These are phyloP conservation scores for Globisporangium nagaii DNA, from an alignment of 352 stramenopile genomes.

Conservation along the genomic window DNA sequence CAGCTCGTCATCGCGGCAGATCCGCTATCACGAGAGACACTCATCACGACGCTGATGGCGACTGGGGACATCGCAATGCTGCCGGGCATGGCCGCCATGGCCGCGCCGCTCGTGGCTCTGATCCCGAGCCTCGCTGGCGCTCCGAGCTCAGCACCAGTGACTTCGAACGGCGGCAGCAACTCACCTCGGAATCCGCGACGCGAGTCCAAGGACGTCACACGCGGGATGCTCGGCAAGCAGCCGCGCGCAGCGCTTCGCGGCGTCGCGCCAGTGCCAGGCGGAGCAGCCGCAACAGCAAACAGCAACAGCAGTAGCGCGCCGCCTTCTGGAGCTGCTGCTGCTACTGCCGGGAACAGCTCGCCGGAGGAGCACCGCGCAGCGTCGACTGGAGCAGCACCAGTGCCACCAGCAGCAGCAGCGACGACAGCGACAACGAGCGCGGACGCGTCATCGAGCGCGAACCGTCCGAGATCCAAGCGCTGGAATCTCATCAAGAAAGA, in stretches of 20 bases:
- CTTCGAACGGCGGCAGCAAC: background rate
- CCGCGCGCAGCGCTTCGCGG: conserved; percentile 6
- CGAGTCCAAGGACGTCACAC: conserved; percentile 7
- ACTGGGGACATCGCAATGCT: conserved; percentile 5
- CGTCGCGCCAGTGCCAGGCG: background rate
- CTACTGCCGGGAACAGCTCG: background rate
- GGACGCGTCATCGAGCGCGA: background rate
- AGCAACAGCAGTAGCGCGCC: background rate
- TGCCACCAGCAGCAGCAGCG: background rate
- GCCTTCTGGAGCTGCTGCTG: background rate
- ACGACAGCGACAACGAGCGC: background rate
- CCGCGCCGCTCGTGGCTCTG: background rate
- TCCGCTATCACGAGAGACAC: no score
- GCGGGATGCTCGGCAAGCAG: conserved; percentile 10
- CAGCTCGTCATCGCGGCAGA: no score
- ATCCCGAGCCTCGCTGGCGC: no score
- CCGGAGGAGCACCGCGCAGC: background rate
- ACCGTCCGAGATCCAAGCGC: conserved; percentile 1
- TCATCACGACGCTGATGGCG: no score
- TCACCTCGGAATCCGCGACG: background rate
- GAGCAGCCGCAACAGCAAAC: background rate
- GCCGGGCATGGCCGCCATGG: conserved; percentile 6
- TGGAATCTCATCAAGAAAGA: conserved; percentile 19
- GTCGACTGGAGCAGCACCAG: background rate
- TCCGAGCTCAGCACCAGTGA: background rate